Percentiles rank a stretch among this genome's conserved stretches.
phyloP scores from a whole-genome alignment of 1,139 yeast genomes.

The Pichia sp. region DNA sequence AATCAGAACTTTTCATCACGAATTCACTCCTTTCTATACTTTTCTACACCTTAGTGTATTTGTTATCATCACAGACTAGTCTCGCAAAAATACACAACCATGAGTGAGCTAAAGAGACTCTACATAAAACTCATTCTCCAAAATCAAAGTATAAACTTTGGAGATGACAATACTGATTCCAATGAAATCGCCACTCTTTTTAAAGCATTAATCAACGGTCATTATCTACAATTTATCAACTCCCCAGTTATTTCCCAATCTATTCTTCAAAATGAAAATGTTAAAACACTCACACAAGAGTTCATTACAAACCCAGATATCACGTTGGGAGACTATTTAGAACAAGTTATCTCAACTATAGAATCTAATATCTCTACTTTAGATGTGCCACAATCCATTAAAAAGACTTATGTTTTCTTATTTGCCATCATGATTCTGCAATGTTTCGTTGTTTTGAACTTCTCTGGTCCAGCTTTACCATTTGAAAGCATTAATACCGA shows the following conservation, averaged over 20 bases:
- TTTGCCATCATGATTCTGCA: conserved; percentile 62
- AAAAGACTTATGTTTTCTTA: conserved; percentile 20
- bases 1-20: no score
- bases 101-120: conserved; percentile 1
- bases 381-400: conserved; percentile 6
- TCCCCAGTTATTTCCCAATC: conserved; percentile 9
- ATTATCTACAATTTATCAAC: conserved; percentile 23
- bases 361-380: conserved; percentile 3
- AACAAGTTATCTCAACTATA: conserved; percentile 9
- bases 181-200: conserved; percentile 1
- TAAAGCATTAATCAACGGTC: conserved; percentile 26
- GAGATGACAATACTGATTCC: not conserved
- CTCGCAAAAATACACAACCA: no score
- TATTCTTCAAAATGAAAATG: conserved; percentile 17
- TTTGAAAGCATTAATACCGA: conserved; percentile 25
- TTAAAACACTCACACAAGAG: conserved; percentile 8
- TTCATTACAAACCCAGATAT: conserved; percentile 1
- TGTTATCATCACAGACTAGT: no score
- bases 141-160: conserved; percentile 3
- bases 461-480: conserved; percentile 74
- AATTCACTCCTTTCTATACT: no score
- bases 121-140: conserved; percentile 12
- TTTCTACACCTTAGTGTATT: no score
- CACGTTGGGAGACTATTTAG: conserved; percentile 9
- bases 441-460: conserved; percentile 71